Percentiles rank a stretch among this genome's conserved stretches.
phyloP scores from a whole-genome alignment of 2,329 filamentous ascomycete species.

The Trichoderma sp. region DNA sequence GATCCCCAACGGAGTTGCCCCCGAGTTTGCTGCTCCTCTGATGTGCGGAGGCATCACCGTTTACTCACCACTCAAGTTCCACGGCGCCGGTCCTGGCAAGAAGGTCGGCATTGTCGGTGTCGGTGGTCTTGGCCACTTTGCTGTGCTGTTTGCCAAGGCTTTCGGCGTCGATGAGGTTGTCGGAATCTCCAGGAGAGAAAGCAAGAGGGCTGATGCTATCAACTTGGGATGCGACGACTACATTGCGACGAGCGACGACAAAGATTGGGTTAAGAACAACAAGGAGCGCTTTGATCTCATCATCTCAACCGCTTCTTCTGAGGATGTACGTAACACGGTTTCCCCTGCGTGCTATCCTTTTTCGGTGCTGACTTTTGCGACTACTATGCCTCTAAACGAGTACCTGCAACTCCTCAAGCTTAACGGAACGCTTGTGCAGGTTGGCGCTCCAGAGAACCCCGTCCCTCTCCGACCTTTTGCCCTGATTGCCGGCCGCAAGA shows the following conservation, averaged over 20 bases:
- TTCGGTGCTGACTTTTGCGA: not conserved
- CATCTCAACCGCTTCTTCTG: slow-evolving; percentile 55
- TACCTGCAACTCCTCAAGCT: slow-evolving; percentile 62
- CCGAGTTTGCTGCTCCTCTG: slow-evolving; percentile 59
- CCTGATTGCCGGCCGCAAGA: slow-evolving; percentile 56
- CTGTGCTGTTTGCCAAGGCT: slow-evolving; percentile 67
- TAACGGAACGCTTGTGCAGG: slow-evolving; percentile 64
- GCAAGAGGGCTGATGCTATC: slow-evolving; percentile 57
- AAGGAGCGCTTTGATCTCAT: slow-evolving; percentile 57
- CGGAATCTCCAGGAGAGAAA: slow-evolving; percentile 55
- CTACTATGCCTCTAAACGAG: slow-evolving; percentile 57
- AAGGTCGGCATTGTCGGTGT: slow-evolving; percentile 67
- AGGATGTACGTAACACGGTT: slow-evolving; percentile 25
- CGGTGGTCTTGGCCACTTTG: slow-evolving; percentile 70
- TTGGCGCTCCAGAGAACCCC: slow-evolving; percentile 46
- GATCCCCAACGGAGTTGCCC: slow-evolving; percentile 45
- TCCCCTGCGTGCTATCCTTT: not conserved
- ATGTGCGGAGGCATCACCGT: slow-evolving; percentile 71
- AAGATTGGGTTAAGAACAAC: slow-evolving; percentile 56
- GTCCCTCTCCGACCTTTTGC: slow-evolving; percentile 38
- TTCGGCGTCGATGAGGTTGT: slow-evolving; percentile 63
- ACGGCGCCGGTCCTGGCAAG: slow-evolving; percentile 67
- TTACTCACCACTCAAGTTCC: slow-evolving; percentile 62
- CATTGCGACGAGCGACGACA: slow-evolving; percentile 47
- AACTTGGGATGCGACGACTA: slow-evolving; percentile 59